Evolutionary conservation across 2,329 filamentous ascomycete species (phyloP), one percentile per base, ranked within the genome.

Genomic region (Amauroascus niger): DNA sequence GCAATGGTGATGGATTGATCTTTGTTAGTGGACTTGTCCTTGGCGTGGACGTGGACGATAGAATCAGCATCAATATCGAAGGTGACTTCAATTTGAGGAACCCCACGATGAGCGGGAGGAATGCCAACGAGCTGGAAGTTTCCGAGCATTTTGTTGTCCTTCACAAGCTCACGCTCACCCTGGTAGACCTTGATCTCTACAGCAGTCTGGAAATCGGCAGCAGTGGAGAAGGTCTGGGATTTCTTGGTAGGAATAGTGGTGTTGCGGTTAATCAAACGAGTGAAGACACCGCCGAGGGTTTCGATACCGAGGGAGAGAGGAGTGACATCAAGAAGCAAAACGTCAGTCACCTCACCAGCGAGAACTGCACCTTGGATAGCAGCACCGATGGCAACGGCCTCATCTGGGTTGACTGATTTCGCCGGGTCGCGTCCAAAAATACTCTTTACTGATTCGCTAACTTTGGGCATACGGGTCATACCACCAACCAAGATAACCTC

Each of bases 161-260:
- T 86, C 72, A 96, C 90, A 60, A 96, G 88, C 79, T 96, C 90
- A 87, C 91, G 91, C 82, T 97, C 91, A 80, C 91, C 91, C 84
- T 97, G 90, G 86, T 84, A 97, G 60, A 97, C 91, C 87, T 97
- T 96, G 80, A 97, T 97, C 80, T 96, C 90, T 68, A 97, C 91
- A 63, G 90, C 91, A 59, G 88, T 95, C 80, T 97, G 91, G 87
- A 94, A 95, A 73, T 97, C 91, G 63, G 91, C 90, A 52, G 90
- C 90, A 49, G 91, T 97, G 54, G 90, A 96, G 83, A 97, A 97
- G 69, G 90, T 84, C 78, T 96, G 89, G 11, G 90, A 96, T 80
- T 97, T 97, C 86, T 96, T 96, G 77, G 91, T 97, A 55, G 91
- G 91, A 69, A 97, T 97, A 62, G 91, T 96, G 68, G 91, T 97